Evolutionary conservation across 2,329 filamentous ascomycete species (phyloP).

Genomic region (Tolypocladium ovalisporum): DNA sequence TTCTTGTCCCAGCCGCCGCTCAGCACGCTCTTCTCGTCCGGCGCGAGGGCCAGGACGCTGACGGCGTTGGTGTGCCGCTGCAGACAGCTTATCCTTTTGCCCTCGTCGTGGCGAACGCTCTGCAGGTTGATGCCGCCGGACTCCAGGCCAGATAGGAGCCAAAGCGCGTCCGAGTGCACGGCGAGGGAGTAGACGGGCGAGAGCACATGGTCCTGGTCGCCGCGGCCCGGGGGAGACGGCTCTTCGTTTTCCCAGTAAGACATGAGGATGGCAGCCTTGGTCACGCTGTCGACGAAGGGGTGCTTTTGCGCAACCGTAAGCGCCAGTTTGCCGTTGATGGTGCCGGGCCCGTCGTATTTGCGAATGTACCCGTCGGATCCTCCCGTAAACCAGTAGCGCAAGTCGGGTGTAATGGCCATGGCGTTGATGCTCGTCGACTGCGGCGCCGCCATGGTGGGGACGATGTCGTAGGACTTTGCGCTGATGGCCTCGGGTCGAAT

Average conservation of each 20-base stretch:
- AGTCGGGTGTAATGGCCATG: slow-evolving; percentile 81
- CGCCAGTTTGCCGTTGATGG: slow-evolving; percentile 87
- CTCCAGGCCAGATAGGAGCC: slow-evolving; percentile 84
- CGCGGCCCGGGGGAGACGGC: slow-evolving; percentile 31
- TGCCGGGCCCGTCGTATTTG: slow-evolving; percentile 92
- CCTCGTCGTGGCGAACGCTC: slow-evolving; percentile 87
- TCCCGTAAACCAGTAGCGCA: slow-evolving; percentile 90
- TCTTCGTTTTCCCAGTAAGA: slow-evolving; percentile 99
- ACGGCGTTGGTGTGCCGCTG: slow-evolving; percentile 85
- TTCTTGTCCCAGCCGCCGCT: slow-evolving; percentile 97
- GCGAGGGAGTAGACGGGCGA: slow-evolving; percentile 93
- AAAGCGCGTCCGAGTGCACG: slow-evolving; percentile 79
- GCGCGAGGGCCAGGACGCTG: slow-evolving; percentile 69
- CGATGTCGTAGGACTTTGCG: slow-evolving; percentile 81
- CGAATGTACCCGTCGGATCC: slow-evolving; percentile 92
- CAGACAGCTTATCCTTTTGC: slow-evolving; percentile 73
- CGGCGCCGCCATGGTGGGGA: slow-evolving; percentile 92
- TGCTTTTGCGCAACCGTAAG: slow-evolving; percentile 92
- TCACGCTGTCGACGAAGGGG: slow-evolving; percentile 94
- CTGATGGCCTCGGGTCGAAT: slow-evolving; percentile 70
- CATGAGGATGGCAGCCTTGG: slow-evolving; percentile 86
- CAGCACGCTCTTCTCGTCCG: slow-evolving; percentile 77
- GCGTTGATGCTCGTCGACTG: slow-evolving; percentile 94
- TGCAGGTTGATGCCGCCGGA: slow-evolving; percentile 89
- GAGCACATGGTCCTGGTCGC: slow-evolving; percentile 50